Conservation (phyloP, 805 yeast genomes). For the Cyberlindnera americana region DNA sequence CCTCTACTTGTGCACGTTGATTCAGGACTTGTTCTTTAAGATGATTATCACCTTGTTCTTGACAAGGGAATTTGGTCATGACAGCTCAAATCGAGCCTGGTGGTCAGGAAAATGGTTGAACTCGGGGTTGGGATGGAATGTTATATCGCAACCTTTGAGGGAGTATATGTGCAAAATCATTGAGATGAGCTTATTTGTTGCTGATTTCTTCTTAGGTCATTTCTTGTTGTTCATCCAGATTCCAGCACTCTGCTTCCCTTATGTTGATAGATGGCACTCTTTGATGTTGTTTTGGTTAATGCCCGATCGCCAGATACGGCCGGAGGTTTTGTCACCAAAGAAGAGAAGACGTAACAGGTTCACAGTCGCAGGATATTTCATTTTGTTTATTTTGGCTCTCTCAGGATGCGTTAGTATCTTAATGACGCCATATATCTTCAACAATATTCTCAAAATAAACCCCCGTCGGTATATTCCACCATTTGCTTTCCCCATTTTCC, state of each 20-base stretch:
- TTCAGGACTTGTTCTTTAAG: conserved; percentile 52
- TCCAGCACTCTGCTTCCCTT: conserved; percentile 55
- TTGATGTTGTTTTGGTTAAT: conserved; percentile 57
- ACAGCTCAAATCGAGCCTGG: conserved; percentile 57
- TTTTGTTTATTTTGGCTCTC: conserved; percentile 35
- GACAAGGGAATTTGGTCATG: conserved; percentile 54
- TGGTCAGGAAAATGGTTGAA: conserved; percentile 68
- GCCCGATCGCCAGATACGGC: conserved; percentile 46
- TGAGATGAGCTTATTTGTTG: conserved; percentile 54
- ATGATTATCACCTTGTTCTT: conserved; percentile 41
- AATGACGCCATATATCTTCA: conserved; percentile 38
- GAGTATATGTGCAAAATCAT: conserved; percentile 54
- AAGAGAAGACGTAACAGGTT: conserved; percentile 39
- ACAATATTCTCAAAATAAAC: conserved; percentile 35
- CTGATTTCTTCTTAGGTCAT: conserved; percentile 53
- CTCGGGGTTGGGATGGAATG: conserved; percentile 52
- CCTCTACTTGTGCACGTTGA: conserved; percentile 38
- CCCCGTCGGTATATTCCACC: conserved; percentile 40
- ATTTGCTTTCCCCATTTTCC: conserved; percentile 31
- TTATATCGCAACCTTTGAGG: conserved; percentile 52
- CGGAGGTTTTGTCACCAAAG: conserved; percentile 41
- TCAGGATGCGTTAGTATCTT: conserved; percentile 32
- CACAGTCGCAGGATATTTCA: conserved; percentile 31
- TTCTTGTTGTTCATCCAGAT: conserved; percentile 46
- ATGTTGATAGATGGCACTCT: conserved; percentile 56